These are phyloP conservation scores for Fusarium sp. DNA, from an alignment of 2,329 filamentous ascomycete species.

Conservation along the genomic window DNA sequence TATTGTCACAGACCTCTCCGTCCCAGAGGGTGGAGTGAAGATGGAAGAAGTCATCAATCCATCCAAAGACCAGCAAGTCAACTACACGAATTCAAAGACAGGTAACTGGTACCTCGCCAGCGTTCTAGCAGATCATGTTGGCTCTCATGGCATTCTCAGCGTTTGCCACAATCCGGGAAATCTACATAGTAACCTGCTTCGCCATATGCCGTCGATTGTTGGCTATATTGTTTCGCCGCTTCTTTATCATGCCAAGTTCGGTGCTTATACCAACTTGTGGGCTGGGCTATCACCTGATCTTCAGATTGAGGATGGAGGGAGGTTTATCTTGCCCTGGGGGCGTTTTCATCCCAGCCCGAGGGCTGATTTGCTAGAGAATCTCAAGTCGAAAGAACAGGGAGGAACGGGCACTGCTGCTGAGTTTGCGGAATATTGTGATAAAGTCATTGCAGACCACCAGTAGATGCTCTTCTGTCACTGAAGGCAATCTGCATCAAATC, in stretches of 20 bases:
- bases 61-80: not conserved
- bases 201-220: conserved; percentile 12
- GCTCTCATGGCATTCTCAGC: conserved; percentile 3
- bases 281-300: not conserved
- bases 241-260: conserved; percentile 14
- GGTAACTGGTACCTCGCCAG: conserved; percentile 25
- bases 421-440: conserved; percentile 19
- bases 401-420: conserved; percentile 9
- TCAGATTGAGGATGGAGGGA: conserved; percentile 16
- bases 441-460: not conserved
- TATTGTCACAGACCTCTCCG: conserved; percentile 8
- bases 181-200: conserved; percentile 7
- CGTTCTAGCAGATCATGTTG: not conserved
- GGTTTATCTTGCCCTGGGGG: conserved; percentile 16
- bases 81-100: conserved; percentile 25
- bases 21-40: conserved; percentile 10
- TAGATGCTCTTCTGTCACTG: not conserved
- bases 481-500: not conserved
- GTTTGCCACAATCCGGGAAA: conserved; percentile 26
- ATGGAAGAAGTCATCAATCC: not conserved
- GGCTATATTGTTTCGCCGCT: not conserved
- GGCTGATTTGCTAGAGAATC: conserved; percentile 2
- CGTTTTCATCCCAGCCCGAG: conserved; percentile 4
- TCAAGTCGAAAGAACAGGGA: conserved; percentile 9
- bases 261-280: conserved; percentile 18